These are phyloP conservation scores for Melocanna baccifera DNA, from an alignment of 176 grass and related monocot species.

Conservation along the genomic window DNA sequence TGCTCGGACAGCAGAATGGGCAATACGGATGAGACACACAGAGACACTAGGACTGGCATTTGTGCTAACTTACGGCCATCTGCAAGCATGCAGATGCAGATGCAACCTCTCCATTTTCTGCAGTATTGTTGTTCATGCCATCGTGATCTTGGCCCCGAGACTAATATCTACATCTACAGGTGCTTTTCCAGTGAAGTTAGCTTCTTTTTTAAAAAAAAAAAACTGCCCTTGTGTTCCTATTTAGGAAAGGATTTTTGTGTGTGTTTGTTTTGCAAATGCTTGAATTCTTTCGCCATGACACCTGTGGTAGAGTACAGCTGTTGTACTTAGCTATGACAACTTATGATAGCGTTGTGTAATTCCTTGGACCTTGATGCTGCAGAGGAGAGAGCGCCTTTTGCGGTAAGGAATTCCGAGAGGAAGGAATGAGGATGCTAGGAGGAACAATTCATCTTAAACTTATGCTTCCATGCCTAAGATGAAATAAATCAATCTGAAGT, in stretches of 20 bases:
- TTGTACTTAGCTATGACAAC: too few relatives aligned
- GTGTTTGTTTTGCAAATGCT: too few relatives aligned
- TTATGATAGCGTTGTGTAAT: too few relatives aligned
- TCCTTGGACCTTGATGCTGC: not conserved
- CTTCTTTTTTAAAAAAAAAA: too few relatives aligned
- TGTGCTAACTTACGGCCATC: not conserved
- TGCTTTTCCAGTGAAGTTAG: not conserved
- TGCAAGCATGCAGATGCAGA: not conserved
- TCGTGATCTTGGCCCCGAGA: not conserved
- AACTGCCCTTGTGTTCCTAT: too few relatives aligned
- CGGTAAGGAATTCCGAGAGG: not conserved
- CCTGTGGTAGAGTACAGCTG: too few relatives aligned
- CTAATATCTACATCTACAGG: constrained; percentile 32
- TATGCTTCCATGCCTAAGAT: not conserved
- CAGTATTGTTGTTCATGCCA: constrained; percentile 13
- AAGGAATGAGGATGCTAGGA: not conserved
- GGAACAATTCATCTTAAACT: not conserved
- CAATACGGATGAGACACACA: not conserved
- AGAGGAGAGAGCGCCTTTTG: not conserved
- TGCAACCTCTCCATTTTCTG: constrained; percentile 15
- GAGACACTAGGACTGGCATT: not conserved
- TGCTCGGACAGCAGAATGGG: not conserved
- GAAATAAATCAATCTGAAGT: not conserved
- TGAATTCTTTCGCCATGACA: too few relatives aligned
- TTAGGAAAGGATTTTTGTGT: too few relatives aligned